Conservation (phyloP, 2,329 filamentous ascomycete genomes). For the Hawksworthiomyces lignivorus region DNA sequence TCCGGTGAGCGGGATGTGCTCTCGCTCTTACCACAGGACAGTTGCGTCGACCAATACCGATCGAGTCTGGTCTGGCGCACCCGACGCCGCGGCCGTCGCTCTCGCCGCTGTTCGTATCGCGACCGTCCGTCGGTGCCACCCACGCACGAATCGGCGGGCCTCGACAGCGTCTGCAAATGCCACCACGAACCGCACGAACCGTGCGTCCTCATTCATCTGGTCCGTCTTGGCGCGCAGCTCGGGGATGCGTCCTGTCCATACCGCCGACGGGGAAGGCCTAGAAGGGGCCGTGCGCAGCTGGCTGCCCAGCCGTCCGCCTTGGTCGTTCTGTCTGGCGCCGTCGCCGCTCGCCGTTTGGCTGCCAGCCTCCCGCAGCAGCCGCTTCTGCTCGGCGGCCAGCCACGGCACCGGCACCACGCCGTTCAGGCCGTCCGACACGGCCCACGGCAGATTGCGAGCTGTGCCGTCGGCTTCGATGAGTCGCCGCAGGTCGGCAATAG, state of each 20-base stretch:
- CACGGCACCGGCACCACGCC: slow-evolving; percentile 18
- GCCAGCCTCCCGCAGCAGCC: slow-evolving; percentile 7
- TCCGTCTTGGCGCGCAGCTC: slow-evolving; percentile 11
- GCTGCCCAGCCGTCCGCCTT: not conserved
- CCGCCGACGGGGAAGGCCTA: not conserved
- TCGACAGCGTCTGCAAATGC: slow-evolving; percentile 47
- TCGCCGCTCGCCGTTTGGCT: not conserved
- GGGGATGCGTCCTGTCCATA: slow-evolving; percentile 9
- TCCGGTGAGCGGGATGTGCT: not conserved
- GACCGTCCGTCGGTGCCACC: slow-evolving; percentile 34
- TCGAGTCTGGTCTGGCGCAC: too few relatives aligned
- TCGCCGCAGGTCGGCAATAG: slow-evolving; percentile 27
- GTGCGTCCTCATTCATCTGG: slow-evolving; percentile 24
- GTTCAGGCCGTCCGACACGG: slow-evolving; percentile 14
- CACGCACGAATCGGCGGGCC: slow-evolving; percentile 41
- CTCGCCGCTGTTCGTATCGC: not conserved
- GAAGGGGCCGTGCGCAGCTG: not conserved
- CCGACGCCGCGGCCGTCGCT: slow-evolving; percentile 7
- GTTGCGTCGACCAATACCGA: slow-evolving; percentile 20
- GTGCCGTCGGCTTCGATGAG: slow-evolving; percentile 36
- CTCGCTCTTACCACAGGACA: slow-evolving; percentile 19
- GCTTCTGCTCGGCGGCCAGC: slow-evolving; percentile 13
- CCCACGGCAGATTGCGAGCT: slow-evolving; percentile 33
- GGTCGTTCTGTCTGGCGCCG: not conserved
- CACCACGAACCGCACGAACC: slow-evolving; percentile 42